Evolutionary conservation across 768 basidiomycete species (phyloP).

Genomic region (Agaricus subrufescens): DNA sequence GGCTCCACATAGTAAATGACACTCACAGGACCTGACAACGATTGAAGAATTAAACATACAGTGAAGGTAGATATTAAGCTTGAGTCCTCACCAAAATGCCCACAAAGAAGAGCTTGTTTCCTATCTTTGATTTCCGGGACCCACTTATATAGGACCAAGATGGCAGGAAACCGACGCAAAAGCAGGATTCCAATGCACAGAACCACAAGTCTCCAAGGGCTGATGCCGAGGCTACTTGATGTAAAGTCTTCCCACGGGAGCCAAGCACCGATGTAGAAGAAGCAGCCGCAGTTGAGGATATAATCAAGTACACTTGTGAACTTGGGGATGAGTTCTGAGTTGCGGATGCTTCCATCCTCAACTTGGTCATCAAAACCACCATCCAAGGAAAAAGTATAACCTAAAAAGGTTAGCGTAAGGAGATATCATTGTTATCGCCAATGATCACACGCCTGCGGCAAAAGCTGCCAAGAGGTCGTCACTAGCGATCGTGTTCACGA

Average conservation of each 20-base stretch:
- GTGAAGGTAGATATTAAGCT: not conserved
- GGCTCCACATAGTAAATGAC: not conserved
- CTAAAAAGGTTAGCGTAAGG: constrained; percentile 30
- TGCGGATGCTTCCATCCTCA: constrained; percentile 51
- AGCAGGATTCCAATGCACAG: constrained; percentile 65
- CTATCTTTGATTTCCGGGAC: constrained; percentile 84
- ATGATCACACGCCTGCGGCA: constrained; percentile 46
- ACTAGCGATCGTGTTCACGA: constrained; percentile 68
- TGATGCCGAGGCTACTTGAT: constrained; percentile 51
- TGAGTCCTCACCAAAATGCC: constrained; percentile 73
- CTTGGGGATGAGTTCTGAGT: constrained; percentile 71
- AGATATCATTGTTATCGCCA: not conserved
- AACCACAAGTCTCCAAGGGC: constrained; percentile 65
- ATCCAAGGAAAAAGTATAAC: constrained; percentile 90
- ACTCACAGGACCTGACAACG: constrained; percentile 47
- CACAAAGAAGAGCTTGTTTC: constrained; percentile 85
- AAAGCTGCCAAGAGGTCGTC: constrained; percentile 88
- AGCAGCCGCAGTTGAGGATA: constrained; percentile 75
- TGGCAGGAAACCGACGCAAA: constrained; percentile 75
- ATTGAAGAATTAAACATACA: not conserved
- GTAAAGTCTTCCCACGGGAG: constrained; percentile 62
- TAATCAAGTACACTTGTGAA: constrained; percentile 87
- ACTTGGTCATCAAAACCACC: constrained; percentile 75
- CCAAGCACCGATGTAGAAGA: constrained; percentile 89
- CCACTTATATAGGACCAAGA: constrained; percentile 74